Evolutionary conservation across 2,329 filamentous ascomycete genomes (phyloP).

Genomic region (Aureobasidium vineae): DNA sequence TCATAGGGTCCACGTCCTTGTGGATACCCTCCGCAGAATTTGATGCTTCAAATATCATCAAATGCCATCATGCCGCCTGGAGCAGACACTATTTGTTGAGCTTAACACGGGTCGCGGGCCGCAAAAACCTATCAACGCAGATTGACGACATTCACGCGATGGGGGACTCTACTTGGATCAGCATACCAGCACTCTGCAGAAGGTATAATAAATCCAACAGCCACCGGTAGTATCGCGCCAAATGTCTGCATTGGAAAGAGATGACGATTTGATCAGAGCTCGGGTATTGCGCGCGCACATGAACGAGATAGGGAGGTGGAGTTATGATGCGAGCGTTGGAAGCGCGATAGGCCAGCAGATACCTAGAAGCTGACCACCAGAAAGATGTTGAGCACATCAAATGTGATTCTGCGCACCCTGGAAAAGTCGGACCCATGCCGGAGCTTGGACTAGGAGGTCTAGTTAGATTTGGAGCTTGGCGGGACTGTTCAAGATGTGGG

Average conservation of each 20-base stretch:
- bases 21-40: slow-evolving; percentile 24
- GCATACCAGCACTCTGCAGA: slow-evolving; percentile 6
- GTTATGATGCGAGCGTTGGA: slow-evolving; percentile 14
- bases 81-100: slow-evolving; percentile 12
- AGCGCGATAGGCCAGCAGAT: slow-evolving; percentile 15
- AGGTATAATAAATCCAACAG: slow-evolving; percentile 9
- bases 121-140: slow-evolving; percentile 14
- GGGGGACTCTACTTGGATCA: slow-evolving; percentile 2
- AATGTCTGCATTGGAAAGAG: neutral
- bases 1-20: slow-evolving; percentile 22
- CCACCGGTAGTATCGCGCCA: neutral
- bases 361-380: neutral
- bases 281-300: neutral
- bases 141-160: slow-evolving; percentile 11
- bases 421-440: slow-evolving; percentile 20
- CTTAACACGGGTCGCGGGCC: slow-evolving; percentile 12
- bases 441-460: slow-evolving; percentile 14
- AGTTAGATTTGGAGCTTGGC: slow-evolving; percentile 24
- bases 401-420: slow-evolving; percentile 16
- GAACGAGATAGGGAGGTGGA: slow-evolving; percentile 20
- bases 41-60: slow-evolving; percentile 19
- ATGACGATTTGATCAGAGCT: slow-evolving; percentile 6
- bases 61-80: slow-evolving; percentile 23
- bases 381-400: slow-evolving; percentile 21
- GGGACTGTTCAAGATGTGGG: slow-evolving; percentile 1